Conservation (phyloP, 1,139 yeast genomes). For the Petasospora fabianii region DNA sequence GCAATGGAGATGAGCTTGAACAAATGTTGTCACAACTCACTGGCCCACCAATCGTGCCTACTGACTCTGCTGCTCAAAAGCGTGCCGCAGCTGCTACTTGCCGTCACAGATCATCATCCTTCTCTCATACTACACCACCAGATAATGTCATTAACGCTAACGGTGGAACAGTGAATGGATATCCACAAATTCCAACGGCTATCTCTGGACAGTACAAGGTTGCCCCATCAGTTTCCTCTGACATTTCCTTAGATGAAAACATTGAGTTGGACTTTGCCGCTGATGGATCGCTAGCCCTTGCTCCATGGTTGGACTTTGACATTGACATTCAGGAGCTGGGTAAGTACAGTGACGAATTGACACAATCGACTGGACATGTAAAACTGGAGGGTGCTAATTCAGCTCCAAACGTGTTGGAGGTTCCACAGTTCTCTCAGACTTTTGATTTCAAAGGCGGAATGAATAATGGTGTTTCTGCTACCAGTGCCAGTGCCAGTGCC, state of each 20-base stretch:
- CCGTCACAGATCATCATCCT: constrained; percentile 3
- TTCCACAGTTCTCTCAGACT: too few species aligned
- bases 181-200: constrained; percentile 1
- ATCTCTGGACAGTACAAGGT: constrained; percentile 9
- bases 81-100: constrained; percentile 7
- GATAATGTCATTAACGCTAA: constrained; percentile 1
- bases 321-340: constrained; percentile 15
- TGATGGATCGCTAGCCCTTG: constrained; percentile 65
- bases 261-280: constrained; percentile 45
- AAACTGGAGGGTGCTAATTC: too few species aligned
- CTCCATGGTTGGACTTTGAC: constrained; percentile 41
- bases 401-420: too few species aligned
- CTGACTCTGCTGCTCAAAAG: constrained; percentile 13
- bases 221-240: constrained; percentile 12
- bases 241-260: constrained; percentile 18
- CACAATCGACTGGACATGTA: background rate
- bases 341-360: constrained; percentile 10
- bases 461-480: background rate
- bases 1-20: constrained; percentile 19
- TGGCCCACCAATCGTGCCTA: constrained; percentile 25
- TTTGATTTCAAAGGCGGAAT: too few species aligned
- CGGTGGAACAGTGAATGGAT: background rate
- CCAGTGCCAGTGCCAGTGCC: background rate
- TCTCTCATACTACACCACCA: constrained; percentile 11
- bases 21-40: constrained; percentile 26